Conservation (phyloP, 2,329 filamentous ascomycete genomes). For the Penicillium thymicola region DNA sequence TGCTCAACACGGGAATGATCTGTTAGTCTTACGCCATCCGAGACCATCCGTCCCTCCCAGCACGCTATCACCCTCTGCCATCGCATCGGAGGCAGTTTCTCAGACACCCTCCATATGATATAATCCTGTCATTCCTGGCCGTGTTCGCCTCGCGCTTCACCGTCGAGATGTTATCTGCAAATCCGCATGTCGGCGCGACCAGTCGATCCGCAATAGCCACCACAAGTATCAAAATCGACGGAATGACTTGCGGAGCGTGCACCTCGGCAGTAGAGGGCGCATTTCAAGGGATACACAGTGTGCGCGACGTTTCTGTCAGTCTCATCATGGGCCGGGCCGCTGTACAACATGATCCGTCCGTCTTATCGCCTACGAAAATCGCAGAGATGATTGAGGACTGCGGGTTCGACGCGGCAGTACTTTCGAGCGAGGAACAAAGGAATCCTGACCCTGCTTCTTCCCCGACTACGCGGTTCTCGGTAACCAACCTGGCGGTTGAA, state of each 20-base stretch:
- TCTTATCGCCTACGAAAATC: conserved; percentile 70
- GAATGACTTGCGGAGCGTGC: conserved; percentile 86
- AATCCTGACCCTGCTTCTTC: conserved; percentile 30
- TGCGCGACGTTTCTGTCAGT: conserved; percentile 84
- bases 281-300: conserved; percentile 76
- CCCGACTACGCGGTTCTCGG: conserved; percentile 44
- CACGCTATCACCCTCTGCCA: conserved; percentile 14
- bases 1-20: conserved; percentile 19
- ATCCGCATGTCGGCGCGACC: conserved; percentile 17
- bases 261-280: conserved; percentile 92
- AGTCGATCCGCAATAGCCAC: conserved; percentile 66
- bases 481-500: conserved; percentile 73
- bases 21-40: conserved; percentile 20
- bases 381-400: conserved; percentile 86
- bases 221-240: conserved; percentile 84
- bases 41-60: conserved; percentile 18
- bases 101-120: conserved; percentile 14
- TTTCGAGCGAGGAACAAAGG: conserved; percentile 67
- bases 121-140: conserved; percentile 6
- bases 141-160: conserved; percentile 3
- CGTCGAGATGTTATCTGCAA: conserved; percentile 17
- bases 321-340: conserved; percentile 96
- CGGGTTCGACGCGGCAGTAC: conserved; percentile 85
- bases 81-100: conserved; percentile 6
- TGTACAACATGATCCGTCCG: conserved; percentile 76